Evolutionary conservation across 768 basidiomycete genomes (phyloP).

Genomic region (Boletus barrowsii): DNA sequence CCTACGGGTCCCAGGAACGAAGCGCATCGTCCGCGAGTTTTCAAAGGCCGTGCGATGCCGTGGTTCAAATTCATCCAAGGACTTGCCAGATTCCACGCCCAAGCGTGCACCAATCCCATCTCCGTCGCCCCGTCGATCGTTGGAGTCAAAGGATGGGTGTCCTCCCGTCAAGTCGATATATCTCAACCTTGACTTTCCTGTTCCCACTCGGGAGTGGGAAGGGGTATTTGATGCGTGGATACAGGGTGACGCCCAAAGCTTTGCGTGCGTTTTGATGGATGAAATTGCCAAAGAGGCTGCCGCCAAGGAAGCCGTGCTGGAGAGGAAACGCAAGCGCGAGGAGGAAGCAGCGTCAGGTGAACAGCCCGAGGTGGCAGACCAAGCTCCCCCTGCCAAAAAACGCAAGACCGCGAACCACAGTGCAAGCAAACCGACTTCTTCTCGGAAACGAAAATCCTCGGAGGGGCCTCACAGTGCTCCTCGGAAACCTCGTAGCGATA

Average conservation of each 20-base stretch:
- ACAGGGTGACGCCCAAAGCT: slow-evolving; percentile 82
- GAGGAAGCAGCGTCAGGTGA: slow-evolving; percentile 36
- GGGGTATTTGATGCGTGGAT: slow-evolving; percentile 89
- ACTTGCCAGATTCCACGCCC: slow-evolving; percentile 22
- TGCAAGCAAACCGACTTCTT: slow-evolving; percentile 14
- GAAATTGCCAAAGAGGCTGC: slow-evolving; percentile 56
- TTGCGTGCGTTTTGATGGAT: slow-evolving; percentile 58
- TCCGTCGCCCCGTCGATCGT: slow-evolving; percentile 43
- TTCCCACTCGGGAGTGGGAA: slow-evolving; percentile 83
- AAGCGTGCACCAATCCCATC: slow-evolving; percentile 42
- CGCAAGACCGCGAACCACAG: slow-evolving; percentile 19
- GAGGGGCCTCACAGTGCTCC: slow-evolving; percentile 19
- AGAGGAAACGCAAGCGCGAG: slow-evolving; percentile 57
- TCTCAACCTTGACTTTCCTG: slow-evolving; percentile 84
- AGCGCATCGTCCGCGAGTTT: slow-evolving; percentile 86
- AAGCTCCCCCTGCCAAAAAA: slow-evolving; percentile 22
- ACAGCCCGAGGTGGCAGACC: slow-evolving; percentile 8
- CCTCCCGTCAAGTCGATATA: slow-evolving; percentile 66
- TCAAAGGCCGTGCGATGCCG: slow-evolving; percentile 70
- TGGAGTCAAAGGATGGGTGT: slow-evolving; percentile 42
- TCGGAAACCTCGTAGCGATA: slow-evolving; percentile 31
- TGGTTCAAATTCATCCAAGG: slow-evolving; percentile 34
- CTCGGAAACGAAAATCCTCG: slow-evolving; percentile 25
- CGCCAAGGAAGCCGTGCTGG: slow-evolving; percentile 51
- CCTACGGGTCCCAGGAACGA: slow-evolving; percentile 85